These are phyloP conservation scores for Coemansia sp. DNA, from an alignment of 192 early-diverging fungal species.

Conservation along the genomic window DNA sequence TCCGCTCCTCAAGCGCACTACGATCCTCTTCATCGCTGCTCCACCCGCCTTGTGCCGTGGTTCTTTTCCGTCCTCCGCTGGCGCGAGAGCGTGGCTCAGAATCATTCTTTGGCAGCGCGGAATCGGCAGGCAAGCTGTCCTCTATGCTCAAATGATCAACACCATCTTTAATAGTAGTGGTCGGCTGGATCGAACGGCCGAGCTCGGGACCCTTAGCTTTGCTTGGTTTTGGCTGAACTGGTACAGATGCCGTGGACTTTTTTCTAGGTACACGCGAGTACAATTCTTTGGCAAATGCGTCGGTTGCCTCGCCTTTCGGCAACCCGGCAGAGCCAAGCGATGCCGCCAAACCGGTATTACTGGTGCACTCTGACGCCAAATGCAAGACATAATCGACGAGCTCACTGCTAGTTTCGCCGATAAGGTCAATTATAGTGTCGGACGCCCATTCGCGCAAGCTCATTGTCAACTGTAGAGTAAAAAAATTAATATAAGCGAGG, in stretches of 20 bases:
- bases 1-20: slow-evolving; percentile 53
- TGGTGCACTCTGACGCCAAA: slow-evolving; percentile 31
- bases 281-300: slow-evolving; percentile 69
- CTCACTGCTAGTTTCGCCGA: slow-evolving; percentile 48
- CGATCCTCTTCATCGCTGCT: slow-evolving; percentile 68
- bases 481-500: not conserved
- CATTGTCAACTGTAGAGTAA: slow-evolving; percentile 17
- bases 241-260: not conserved
- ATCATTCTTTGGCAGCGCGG: not conserved
- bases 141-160: slow-evolving; percentile 6
- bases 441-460: slow-evolving; percentile 51
- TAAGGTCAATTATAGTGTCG: slow-evolving; percentile 44
- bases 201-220: not conserved
- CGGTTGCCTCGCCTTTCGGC: slow-evolving; percentile 57
- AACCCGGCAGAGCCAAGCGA: slow-evolving; percentile 66
- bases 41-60: slow-evolving; percentile 43
- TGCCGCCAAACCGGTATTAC: slow-evolving; percentile 47
- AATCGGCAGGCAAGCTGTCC: not conserved
- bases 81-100: slow-evolving; percentile 12
- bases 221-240: not conserved
- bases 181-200: not conserved
- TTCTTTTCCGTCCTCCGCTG: slow-evolving; percentile 52
- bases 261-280: slow-evolving; percentile 61
- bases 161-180: not conserved
- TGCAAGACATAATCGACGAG: slow-evolving; percentile 52